Conservation (phyloP, 2,329 filamentous ascomycete species). For the Cyphellophora attinorum region DNA sequence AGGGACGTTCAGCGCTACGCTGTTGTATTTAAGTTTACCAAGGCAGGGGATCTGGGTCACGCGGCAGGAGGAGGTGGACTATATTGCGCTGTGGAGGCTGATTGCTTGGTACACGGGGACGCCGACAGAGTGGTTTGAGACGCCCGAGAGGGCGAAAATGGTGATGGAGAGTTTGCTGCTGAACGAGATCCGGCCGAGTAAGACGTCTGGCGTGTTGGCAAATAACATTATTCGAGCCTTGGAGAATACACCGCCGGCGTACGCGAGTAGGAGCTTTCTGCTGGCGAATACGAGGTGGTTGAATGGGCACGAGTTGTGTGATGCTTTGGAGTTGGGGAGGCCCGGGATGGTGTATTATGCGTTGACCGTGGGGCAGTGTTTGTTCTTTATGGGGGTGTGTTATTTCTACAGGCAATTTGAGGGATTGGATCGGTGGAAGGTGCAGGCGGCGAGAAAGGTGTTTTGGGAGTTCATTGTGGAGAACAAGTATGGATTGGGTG, state of each 20-base stretch:
- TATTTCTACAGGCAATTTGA: constrained; percentile 38
- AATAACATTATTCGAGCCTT: constrained; percentile 56
- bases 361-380: constrained; percentile 34
- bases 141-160: constrained; percentile 42
- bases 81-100: constrained; percentile 67
- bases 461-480: constrained; percentile 55
- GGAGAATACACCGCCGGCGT: constrained; percentile 53
- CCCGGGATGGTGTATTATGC: constrained; percentile 19
- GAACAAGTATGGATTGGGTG: constrained; percentile 51
- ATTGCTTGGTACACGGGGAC: constrained; percentile 63
- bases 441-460: constrained; percentile 39
- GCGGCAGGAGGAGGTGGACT: constrained; percentile 55
- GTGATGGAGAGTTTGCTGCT: constrained; percentile 60
- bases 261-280: constrained; percentile 26
- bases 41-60: constrained; percentile 61
- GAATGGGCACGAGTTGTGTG: constrained; percentile 42
- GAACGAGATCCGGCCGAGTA: constrained; percentile 25
- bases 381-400: constrained; percentile 48
- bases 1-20: constrained; percentile 55
- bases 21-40: constrained; percentile 61
- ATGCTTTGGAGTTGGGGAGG: constrained; percentile 24
- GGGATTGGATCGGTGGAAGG: constrained; percentile 41
- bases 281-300: constrained; percentile 29
- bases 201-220: constrained; percentile 25
- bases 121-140: constrained; percentile 52